Evolutionary conservation across 257 asterid genomes (phyloP).

Genomic region (Ballota nigra): DNA sequence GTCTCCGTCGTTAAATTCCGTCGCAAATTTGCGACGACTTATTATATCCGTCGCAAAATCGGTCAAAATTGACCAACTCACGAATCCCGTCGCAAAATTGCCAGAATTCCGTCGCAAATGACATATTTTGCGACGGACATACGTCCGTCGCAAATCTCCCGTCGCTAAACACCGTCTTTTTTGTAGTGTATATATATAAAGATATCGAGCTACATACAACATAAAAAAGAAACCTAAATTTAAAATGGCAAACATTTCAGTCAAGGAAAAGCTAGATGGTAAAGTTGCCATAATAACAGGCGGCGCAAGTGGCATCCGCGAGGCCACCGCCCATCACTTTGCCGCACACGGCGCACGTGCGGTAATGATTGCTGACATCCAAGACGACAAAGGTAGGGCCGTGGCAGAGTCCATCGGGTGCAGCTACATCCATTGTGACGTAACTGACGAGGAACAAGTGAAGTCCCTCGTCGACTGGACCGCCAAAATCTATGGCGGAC

Average conservation of each 20-base stretch:
- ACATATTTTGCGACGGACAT: no score
- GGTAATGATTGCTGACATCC: conserved; percentile 52
- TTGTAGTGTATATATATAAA: no score
- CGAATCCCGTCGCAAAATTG: no score
- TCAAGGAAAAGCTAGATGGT: conserved; percentile 29
- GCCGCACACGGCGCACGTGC: conserved; percentile 43
- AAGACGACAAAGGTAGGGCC: conserved; percentile 33
- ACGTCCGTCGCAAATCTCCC: no score
- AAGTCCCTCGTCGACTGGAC: conserved; percentile 36
- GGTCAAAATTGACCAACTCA: no score
- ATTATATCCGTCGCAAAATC: no score
- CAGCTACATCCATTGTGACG: conserved; percentile 44
- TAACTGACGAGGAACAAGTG: conserved; percentile 48
- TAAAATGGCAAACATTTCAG: background rate
- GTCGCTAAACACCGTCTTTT: no score
- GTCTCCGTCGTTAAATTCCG: no score
- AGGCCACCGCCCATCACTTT: conserved; percentile 30
- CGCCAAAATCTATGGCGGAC: conserved; percentile 30
- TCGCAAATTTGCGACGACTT: no score
- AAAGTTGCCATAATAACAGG: conserved; percentile 49
- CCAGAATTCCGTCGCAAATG: no score
- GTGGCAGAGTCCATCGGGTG: conserved; percentile 51
- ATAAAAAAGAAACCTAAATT: no score
- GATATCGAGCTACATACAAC: no score
- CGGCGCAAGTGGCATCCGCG: conserved; percentile 30